Evolutionary conservation across 1,139 yeast species (phyloP).

Genomic region (Geotrichum restrictum): DNA sequence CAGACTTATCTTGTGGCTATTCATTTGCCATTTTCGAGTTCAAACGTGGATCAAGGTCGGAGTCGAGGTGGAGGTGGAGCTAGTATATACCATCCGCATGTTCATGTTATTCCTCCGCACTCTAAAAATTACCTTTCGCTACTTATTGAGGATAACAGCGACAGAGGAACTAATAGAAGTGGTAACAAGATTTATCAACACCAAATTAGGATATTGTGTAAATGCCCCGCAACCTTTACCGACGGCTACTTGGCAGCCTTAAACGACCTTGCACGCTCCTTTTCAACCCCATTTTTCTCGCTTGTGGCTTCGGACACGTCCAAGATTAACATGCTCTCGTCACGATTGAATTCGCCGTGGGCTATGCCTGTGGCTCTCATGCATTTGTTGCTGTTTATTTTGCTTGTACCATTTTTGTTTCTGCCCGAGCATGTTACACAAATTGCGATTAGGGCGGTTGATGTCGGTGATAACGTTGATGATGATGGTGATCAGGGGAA

Average conservation of each 20-base stretch:
- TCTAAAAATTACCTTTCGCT: slow-evolving; percentile 6
- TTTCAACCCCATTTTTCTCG: slow-evolving; percentile 26
- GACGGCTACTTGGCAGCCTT: slow-evolving; percentile 20
- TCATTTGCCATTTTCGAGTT: slow-evolving; percentile 1
- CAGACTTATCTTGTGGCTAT: slow-evolving; percentile 12
- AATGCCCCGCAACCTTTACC: slow-evolving; percentile 8
- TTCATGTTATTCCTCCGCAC: slow-evolving; percentile 5
- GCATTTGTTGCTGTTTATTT: slow-evolving; percentile 24
- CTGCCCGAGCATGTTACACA: slow-evolving; percentile 19
- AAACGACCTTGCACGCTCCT: slow-evolving; percentile 23
- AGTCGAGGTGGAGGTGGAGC: too few relatives aligned
- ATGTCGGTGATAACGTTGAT: too few relatives aligned
- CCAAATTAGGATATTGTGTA: not conserved
- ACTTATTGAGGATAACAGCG: not conserved
- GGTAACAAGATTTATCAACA: too few relatives aligned
- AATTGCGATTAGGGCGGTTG: not conserved
- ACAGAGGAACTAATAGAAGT: too few relatives aligned
- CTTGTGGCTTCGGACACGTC: slow-evolving; percentile 26
- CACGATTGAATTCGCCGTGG: slow-evolving; percentile 29
- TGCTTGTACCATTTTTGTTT: slow-evolving; percentile 26
- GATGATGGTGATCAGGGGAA: too few relatives aligned
- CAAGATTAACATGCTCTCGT: slow-evolving; percentile 24
- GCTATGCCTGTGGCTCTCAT: slow-evolving; percentile 29
- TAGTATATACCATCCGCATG: not conserved
- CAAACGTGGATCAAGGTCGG: too few relatives aligned